phyloP scores from a whole-genome alignment of 148 eudicot species.

The Drosera capensis region DNA sequence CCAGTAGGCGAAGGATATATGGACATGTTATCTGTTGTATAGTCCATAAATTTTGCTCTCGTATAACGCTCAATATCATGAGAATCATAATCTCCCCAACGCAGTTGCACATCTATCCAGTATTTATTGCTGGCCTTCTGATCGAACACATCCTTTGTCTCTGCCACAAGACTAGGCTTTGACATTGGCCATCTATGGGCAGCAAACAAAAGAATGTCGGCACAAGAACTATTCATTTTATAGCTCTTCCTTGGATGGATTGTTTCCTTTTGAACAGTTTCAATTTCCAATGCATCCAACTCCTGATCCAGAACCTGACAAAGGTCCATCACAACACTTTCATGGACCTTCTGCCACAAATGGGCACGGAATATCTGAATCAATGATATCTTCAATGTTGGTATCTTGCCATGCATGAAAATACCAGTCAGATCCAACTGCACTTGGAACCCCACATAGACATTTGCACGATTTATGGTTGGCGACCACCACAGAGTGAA shows the following conservation, averaged over 20 bases:
- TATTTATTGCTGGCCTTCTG: constrained; percentile 97
- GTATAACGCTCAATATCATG: constrained; percentile 99
- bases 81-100: constrained; percentile 99
- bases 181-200: constrained; percentile 99
- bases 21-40: constrained; percentile 98
- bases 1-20: constrained; percentile 98
- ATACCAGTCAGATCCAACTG: constrained; percentile 98
- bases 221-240: constrained; percentile 99
- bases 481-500: constrained; percentile 99
- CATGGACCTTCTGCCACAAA: constrained; percentile 99
- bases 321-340: constrained; percentile 99
- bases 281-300: constrained; percentile 91
- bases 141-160: constrained; percentile 96
- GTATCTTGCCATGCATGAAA: constrained; percentile 98
- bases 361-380: constrained; percentile 99
- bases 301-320: constrained; percentile 99
- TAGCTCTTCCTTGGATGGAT: constrained; percentile 99
- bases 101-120: constrained; percentile 98
- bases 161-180: constrained; percentile 93
- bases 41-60: constrained; percentile 96
- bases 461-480: constrained; percentile 94
- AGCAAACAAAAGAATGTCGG: constrained; percentile 92
- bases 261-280: constrained; percentile 97
- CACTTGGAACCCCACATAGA: constrained; percentile 99
- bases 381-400: constrained; percentile 88